Percentiles rank a stretch among this genome's conserved stretches.
Conservation (phyloP, 345 rosid genomes). For the Euclidium syriacum region DNA sequence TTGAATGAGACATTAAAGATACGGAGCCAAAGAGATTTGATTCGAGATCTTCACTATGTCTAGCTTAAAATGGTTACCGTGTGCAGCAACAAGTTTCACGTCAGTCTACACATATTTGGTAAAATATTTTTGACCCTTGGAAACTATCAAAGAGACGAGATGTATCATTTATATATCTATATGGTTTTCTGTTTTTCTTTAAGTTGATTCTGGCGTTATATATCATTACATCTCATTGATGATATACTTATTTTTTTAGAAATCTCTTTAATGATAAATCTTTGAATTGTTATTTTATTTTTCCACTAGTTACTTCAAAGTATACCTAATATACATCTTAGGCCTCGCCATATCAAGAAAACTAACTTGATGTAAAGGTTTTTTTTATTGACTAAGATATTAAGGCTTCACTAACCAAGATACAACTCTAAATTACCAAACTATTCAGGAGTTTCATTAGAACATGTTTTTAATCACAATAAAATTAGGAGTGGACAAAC, state of each 20-base stretch:
- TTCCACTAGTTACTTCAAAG: neutral
- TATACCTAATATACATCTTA: too few relatives aligned
- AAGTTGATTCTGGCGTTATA: neutral
- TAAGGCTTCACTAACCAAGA: too few relatives aligned
- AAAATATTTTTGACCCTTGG: slow-evolving; percentile 13
- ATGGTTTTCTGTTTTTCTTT: neutral
- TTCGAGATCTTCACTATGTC: slow-evolving; percentile 25
- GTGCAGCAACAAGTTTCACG: slow-evolving; percentile 13
- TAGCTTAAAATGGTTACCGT: slow-evolving; percentile 23
- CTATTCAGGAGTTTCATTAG: too few relatives aligned
- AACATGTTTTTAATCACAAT: too few relatives aligned
- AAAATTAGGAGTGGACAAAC: too few relatives aligned
- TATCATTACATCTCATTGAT: neutral
- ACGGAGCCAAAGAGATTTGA: slow-evolving; percentile 29
- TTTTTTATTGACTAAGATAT: too few relatives aligned
- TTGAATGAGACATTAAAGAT: slow-evolving; percentile 27
- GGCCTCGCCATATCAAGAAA: too few relatives aligned
- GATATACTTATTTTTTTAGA: too few relatives aligned
- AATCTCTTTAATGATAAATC: too few relatives aligned
- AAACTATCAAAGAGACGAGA: slow-evolving; percentile 10
- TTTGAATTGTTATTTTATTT: too few relatives aligned
- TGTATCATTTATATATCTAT: neutral
- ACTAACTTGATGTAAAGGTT: too few relatives aligned
- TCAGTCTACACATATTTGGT: slow-evolving; percentile 11
- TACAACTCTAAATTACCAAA: too few relatives aligned